Evolutionary conservation across 2,329 filamentous ascomycete genomes (phyloP).

Genomic region (Colletotrichum orchidophilum): DNA sequence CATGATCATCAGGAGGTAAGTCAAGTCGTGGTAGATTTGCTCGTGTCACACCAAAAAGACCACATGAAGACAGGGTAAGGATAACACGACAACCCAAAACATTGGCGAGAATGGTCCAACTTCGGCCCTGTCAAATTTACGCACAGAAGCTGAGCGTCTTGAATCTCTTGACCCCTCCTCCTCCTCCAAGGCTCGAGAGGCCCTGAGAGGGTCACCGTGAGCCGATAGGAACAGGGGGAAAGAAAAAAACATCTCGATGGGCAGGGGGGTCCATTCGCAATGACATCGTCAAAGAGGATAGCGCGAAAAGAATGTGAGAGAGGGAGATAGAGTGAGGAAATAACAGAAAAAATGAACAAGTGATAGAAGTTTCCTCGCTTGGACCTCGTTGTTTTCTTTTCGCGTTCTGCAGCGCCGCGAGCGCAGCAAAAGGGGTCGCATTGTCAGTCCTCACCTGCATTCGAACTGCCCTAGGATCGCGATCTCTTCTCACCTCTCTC

Average conservation of each 20-base stretch:
- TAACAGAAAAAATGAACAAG: background rate
- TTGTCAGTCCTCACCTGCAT: constrained; percentile 32
- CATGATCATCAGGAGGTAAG: constrained; percentile 16
- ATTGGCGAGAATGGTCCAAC: constrained; percentile 1
- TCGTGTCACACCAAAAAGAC: constrained; percentile 13
- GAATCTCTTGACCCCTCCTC: background rate
- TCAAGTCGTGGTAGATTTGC: background rate
- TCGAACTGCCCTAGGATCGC: constrained; percentile 13
- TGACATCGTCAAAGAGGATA: constrained; percentile 29
- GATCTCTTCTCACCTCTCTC: constrained; percentile 8
- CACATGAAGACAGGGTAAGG: background rate
- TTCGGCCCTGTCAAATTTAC: constrained; percentile 1
- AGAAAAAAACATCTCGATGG: background rate
- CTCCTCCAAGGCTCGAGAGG: background rate
- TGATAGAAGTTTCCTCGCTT: constrained; percentile 13
- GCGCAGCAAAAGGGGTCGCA: constrained; percentile 21
- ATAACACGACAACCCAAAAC: constrained; percentile 11
- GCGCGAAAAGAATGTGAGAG: background rate
- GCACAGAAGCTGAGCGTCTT: background rate
- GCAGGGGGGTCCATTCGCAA: constrained; percentile 18
- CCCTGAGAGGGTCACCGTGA: background rate
- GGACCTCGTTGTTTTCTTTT: background rate
- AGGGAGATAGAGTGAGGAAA: constrained; percentile 5
- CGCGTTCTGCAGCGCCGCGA: constrained; percentile 24
- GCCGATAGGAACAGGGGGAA: background rate